phyloP scores from a whole-genome alignment of 202 grass and related monocot species.

The Schoenoplectus triqueter region DNA sequence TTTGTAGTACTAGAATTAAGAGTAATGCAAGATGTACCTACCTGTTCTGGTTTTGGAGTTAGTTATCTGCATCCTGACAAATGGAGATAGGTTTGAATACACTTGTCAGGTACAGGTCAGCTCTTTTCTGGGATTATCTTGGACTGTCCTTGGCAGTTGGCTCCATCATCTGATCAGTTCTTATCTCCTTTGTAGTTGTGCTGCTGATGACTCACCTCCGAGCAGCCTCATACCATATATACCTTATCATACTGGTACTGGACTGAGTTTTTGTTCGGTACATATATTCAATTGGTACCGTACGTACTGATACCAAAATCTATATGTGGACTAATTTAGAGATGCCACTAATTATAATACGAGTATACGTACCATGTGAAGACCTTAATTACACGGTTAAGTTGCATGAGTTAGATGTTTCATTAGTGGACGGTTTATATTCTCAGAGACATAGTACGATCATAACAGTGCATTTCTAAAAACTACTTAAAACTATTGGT shows the following conservation, averaged over 20 bases:
- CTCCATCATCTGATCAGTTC: not conserved
- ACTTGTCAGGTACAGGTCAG: constrained; percentile 19
- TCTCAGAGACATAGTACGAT: not conserved
- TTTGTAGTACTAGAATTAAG: not conserved
- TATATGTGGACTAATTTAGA: not conserved
- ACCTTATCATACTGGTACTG: not conserved
- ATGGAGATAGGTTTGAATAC: not conserved
- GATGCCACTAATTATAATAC: not conserved
- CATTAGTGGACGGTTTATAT: not conserved
- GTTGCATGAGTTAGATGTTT: not conserved
- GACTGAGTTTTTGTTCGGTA: not conserved
- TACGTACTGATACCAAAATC: not conserved
- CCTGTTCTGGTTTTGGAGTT: not conserved
- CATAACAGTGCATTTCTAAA: constrained; percentile 3
- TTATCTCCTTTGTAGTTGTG: not conserved
- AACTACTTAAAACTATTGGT: no score
- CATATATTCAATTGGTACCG: not conserved
- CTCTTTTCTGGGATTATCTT: not conserved
- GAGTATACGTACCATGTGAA: not conserved
- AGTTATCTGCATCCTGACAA: not conserved
- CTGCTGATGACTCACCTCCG: not conserved
- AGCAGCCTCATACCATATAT: not conserved
- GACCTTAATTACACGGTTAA: not conserved
- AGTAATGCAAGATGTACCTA: not conserved
- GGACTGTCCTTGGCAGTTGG: not conserved